Base-by-base conservation (phyloP, 148 eudicot species). In the Cornus florida region DNA sequence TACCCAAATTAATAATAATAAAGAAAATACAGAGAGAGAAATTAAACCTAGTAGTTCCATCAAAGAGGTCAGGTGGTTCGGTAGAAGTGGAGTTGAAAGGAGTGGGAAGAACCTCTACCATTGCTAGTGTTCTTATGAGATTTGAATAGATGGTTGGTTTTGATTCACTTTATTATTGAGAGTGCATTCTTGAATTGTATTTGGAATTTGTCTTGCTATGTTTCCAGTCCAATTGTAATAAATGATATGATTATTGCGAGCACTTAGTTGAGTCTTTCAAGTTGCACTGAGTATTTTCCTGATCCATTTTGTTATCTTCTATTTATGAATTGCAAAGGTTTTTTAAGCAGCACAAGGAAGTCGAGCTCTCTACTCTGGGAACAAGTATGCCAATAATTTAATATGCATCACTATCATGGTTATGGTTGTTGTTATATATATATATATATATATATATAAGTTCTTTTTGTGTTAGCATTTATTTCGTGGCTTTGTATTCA, bases 31-130 rank as follows among this genome's bases (percentile, higher is more conserved):
- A n/a, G n/a, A 60, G 20, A 17, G 5, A n/a, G n/a, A n/a, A 3
- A 33, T 33, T 33, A 53, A 70, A 88, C 98, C 94, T 86, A n/a
- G 86, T 92, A 65, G 92, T 88, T 65, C 96, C 98, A 78, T 94
- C 93, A 64, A 91, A 92, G 53, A 89, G 80, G 22, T 91, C 73
- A n/a, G 92, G n/a, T n/a, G n/a, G n/a, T n/a, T n/a, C n/a, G n/a
- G n/a, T n/a, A n/a, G n/a, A n/a, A n/a, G n/a, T n/a, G n/a, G n/a
- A n/a, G n/a, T n/a, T n/a, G n/a, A n/a, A n/a, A 43, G 48, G 48
- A 43, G 48, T 43, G 48, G n/a, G n/a, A n/a, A n/a, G n/a, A n/a
- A n/a, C n/a, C n/a, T n/a, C n/a, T n/a, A n/a, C n/a, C n/a, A n/a
- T n/a, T n/a, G n/a, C n/a, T n/a, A n/a, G n/a, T n/a, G n/a, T n/a